Evolutionary conservation across 192 early-diverging fungal genomes (phyloP).

Genomic region (Geranomyces michiganensis): DNA sequence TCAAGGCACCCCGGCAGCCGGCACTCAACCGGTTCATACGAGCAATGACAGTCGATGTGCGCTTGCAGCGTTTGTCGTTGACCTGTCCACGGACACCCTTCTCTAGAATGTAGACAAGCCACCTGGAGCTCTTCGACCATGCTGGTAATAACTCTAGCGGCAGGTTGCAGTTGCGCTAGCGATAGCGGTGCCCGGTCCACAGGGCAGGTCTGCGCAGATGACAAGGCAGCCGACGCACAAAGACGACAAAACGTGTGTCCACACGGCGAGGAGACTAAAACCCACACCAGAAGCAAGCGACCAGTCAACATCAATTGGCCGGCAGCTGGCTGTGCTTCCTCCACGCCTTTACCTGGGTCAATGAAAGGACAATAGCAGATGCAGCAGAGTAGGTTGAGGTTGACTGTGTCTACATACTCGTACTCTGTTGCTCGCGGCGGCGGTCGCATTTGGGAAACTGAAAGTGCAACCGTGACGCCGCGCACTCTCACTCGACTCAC

Average conservation of each 20-base stretch:
- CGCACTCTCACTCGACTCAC: no score
- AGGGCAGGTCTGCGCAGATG: slow-evolving; percentile 54
- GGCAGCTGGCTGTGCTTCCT: neutral
- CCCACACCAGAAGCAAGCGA: slow-evolving; percentile 3
- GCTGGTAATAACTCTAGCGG: slow-evolving; percentile 61
- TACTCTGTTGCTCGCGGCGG: slow-evolving; percentile 10
- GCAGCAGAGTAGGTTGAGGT: slow-evolving; percentile 33
- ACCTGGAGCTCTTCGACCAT: slow-evolving; percentile 72
- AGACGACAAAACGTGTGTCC: slow-evolving; percentile 69
- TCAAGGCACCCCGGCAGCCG: slow-evolving; percentile 57
- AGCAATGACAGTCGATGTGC: slow-evolving; percentile 63
- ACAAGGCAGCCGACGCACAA: slow-evolving; percentile 62
- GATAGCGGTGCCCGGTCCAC: slow-evolving; percentile 58
- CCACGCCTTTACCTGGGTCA: slow-evolving; percentile 43
- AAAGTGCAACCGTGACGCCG: no score
- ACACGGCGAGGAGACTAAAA: slow-evolving; percentile 40
- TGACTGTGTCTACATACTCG: slow-evolving; percentile 33
- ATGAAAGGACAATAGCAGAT: slow-evolving; percentile 51
- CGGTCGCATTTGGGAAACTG: no score
- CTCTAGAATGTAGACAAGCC: slow-evolving; percentile 53
- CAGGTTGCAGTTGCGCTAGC: slow-evolving; percentile 46
- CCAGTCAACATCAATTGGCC: neutral
- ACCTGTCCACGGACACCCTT: slow-evolving; percentile 59
- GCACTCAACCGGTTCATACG: slow-evolving; percentile 55
- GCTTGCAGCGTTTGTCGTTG: slow-evolving; percentile 59